Base-by-base conservation (phyloP, 345 rosid species). In the Brassica nigra region DNA sequence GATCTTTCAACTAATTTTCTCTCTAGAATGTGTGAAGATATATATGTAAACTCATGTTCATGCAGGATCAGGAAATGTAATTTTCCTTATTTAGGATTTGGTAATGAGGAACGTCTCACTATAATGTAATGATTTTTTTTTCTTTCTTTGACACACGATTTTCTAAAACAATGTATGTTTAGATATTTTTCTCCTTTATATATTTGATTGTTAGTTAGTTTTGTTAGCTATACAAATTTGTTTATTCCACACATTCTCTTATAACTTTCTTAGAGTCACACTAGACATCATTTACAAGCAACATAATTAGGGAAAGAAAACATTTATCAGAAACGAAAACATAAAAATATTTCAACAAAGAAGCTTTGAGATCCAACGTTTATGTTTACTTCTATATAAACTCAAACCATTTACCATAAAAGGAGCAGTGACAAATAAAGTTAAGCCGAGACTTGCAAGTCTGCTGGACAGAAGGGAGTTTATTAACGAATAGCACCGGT, bases 401-500 rank as follows among this genome's bases (percentile, higher is more conserved):
- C 15, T 64, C 27, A 47, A 58, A 62, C 5, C 27, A 8, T 63
- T 63, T 63, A 9, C 62, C 70, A 63, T 0, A 18, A 16, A 12
- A 16, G 77, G 33, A 74, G 65, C 62, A 74, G 37, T 54, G 27
- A 33, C 80, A 77, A 33, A 62, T 49, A 29, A 62, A 54, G 39
- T 70, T 8, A 62, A 70, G 64, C 14, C 34, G 8, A 69, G 36
- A 69, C 75, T 59, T 31, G 2, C 18, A 68, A 42, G 57, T 62
- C 55, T 6, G 62, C 76, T 49, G 76, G 49, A 52, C 71, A 64
- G 5, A 78, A 28, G 39, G 62, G 71, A 8, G 5, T 58, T 86
- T 73, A 93, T 74, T 72, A 93, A 72, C 98, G 81, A 59, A 91
- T 84, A 70, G 95, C 93, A 80, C 90, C 98, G 49, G 86, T 87